phyloP scores from a whole-genome alignment of 78 protist genomes.

The Anaeramoeba ignava region DNA sequence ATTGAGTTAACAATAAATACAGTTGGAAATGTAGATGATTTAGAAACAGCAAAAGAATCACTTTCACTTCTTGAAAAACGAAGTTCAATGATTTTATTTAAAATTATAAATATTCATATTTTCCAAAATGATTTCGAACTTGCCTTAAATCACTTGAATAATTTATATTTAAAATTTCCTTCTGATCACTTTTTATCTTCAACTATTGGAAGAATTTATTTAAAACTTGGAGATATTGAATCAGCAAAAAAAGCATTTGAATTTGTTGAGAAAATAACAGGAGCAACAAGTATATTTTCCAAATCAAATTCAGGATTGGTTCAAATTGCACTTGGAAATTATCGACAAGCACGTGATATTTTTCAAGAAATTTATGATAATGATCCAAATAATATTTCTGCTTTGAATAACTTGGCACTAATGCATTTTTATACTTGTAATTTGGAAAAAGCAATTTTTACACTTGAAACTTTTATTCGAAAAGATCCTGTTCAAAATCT shows the following conservation, averaged over 20 bases:
- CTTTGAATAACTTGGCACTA: slow-evolving; percentile 1
- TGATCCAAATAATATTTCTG: neutral
- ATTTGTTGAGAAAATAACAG: neutral
- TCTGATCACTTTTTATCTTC: neutral
- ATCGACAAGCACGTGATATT: neutral
- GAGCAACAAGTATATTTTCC: neutral
- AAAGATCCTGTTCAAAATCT: neutral
- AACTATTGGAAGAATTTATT: neutral
- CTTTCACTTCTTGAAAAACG: neutral
- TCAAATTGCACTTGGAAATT: neutral
- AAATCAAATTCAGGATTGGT: neutral
- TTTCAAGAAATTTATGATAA: neutral
- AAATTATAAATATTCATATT: neutral
- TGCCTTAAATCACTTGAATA: neutral
- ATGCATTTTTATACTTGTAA: neutral
- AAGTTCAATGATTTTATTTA: neutral
- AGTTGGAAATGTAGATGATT: too few species aligned
- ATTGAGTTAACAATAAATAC: too few species aligned
- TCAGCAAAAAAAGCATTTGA: neutral
- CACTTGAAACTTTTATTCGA: neutral
- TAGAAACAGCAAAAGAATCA: neutral
- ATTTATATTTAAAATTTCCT: neutral
- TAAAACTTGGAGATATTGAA: neutral
- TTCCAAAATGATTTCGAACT: neutral
- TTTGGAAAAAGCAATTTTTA: neutral